A percentile compares a stretch with the other conserved stretches of the same genome.
Evolutionary conservation across 768 basidiomycete genomes (phyloP).

Genomic region (Lentinula detonsa): DNA sequence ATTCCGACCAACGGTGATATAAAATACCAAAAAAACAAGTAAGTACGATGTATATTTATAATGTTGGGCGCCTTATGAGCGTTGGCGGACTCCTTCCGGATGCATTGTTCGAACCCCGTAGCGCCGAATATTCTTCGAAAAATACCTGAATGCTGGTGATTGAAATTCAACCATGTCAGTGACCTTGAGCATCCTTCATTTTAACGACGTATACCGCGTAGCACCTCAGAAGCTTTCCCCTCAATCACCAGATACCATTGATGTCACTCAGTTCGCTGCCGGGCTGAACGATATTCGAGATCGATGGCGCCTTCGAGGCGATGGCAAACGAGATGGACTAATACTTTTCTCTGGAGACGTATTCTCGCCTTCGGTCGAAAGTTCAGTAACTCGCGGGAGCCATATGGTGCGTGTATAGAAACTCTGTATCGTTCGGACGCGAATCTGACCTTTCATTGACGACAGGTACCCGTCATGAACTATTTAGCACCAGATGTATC

Average conservation of each 20-base stretch:
- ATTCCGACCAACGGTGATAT: too few species aligned
- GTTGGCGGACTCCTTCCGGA: too few species aligned
- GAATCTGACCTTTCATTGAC: neutral
- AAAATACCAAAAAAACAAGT: too few species aligned
- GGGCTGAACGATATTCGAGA: slow-evolving; percentile 58
- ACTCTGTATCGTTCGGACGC: neutral
- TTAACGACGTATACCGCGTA: slow-evolving; percentile 84
- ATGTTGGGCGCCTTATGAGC: too few species aligned
- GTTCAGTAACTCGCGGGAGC: slow-evolving; percentile 81
- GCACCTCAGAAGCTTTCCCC: slow-evolving; percentile 62
- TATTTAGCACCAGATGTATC: slow-evolving; percentile 73
- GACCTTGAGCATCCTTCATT: slow-evolving; percentile 49
- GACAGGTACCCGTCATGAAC: slow-evolving; percentile 84
- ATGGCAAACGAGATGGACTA: slow-evolving; percentile 62
- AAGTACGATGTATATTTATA: too few species aligned
- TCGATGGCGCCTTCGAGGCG: slow-evolving; percentile 42
- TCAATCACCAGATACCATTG: slow-evolving; percentile 57
- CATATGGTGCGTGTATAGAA: slow-evolving; percentile 62
- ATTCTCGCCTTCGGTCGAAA: slow-evolving; percentile 84
- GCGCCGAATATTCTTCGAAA: too few species aligned
- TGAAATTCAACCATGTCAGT: neutral
- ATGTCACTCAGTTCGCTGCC: slow-evolving; percentile 82
- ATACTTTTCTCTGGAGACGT: slow-evolving; percentile 86
- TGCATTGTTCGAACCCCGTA: too few species aligned
- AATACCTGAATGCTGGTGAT: neutral